A percentile compares a stretch with the other conserved stretches of the same genome.
phyloP scores from a whole-genome alignment of 1,284 basidiomycete species.

The Naganishia albida region DNA sequence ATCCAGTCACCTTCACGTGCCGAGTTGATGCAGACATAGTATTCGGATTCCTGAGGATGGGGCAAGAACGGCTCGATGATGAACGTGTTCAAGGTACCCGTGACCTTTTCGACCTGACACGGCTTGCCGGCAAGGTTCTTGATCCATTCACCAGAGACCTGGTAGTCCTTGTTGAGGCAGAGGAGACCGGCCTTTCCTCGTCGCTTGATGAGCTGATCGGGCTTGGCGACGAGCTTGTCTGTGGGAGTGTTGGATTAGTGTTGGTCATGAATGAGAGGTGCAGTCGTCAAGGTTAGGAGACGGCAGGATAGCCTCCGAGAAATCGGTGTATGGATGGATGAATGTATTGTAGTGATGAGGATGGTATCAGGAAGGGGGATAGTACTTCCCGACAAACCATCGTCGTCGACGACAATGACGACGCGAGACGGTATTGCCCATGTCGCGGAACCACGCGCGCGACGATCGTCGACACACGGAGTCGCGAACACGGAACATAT shows the following conservation, averaged over 20 bases:
- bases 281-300: background rate
- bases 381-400: too few relatives aligned
- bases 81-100: conserved; percentile 94
- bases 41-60: conserved; percentile 90
- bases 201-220: conserved; percentile 99
- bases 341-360: background rate
- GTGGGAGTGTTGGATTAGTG: background rate
- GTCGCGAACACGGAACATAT: background rate
- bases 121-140: conserved; percentile 86
- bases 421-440: too few relatives aligned
- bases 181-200: conserved; percentile 97
- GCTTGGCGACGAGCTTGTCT: conserved; percentile 86
- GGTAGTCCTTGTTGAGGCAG: conserved; percentile 89
- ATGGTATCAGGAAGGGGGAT: background rate
- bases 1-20: conserved; percentile 92
- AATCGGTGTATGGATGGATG: background rate
- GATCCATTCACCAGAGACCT: conserved; percentile 84
- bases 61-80: conserved; percentile 98
- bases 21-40: conserved; percentile 98
- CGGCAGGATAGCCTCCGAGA: background rate
- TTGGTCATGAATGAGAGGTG: background rate
- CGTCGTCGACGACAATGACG: too few relatives aligned
- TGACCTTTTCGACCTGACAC: conserved; percentile 89
- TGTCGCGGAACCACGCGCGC: too few relatives aligned
- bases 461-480: too few relatives aligned